phyloP scores from a whole-genome alignment of 805 yeast genomes.

The Alloascoidea africana region DNA sequence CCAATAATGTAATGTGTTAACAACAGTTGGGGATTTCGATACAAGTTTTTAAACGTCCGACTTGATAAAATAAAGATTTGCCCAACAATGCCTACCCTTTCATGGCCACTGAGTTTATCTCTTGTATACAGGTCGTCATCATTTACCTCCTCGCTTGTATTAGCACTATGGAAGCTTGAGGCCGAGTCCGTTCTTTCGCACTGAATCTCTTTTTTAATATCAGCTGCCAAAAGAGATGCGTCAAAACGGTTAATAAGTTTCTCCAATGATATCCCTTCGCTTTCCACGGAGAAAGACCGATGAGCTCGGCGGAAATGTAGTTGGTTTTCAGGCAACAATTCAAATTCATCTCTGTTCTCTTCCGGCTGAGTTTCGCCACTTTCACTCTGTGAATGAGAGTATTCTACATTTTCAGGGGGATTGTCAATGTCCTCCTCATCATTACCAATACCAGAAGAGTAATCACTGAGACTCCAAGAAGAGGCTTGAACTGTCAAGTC shows the following conservation, averaged over 20 bases:
- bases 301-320: background rate
- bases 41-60: constrained; percentile 82
- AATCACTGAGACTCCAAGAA: background rate
- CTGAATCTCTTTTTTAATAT: constrained; percentile 12
- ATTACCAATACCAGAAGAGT: background rate
- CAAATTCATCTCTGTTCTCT: no score
- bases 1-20: constrained; percentile 75
- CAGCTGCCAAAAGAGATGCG: constrained; percentile 11
- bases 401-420: background rate
- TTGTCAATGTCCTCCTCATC: constrained; percentile 7
- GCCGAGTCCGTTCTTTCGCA: constrained; percentile 16
- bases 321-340: no score
- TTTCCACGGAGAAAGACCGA: background rate
- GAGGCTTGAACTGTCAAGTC: constrained; percentile 66
- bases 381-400: background rate
- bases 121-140: background rate
- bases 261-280: constrained; percentile 8
- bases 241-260: constrained; percentile 16
- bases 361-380: background rate
- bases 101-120: constrained; percentile 11
- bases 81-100: constrained; percentile 40
- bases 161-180: constrained; percentile 13
- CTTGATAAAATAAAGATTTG: constrained; percentile 69
- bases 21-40: constrained; percentile 83
- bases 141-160: constrained; percentile 6